Conservation (phyloP, 352 stramenopile genomes). For the Pythium phragmitis region DNA sequence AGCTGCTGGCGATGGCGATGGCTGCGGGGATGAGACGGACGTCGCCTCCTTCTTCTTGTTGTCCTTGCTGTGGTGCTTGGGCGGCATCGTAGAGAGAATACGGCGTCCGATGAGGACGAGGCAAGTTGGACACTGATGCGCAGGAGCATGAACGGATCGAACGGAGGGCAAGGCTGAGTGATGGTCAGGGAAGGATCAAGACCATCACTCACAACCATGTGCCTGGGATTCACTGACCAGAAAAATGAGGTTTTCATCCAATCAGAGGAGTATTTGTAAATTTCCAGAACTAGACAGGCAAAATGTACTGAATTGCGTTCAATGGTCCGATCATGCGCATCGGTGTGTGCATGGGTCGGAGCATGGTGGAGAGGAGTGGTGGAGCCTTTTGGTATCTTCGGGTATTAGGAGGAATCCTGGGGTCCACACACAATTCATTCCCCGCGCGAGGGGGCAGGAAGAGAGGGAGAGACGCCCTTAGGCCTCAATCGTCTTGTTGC, state of each 20-base stretch:
- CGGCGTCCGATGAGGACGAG: not conserved
- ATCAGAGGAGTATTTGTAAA: not conserved
- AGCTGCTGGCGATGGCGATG: not conserved
- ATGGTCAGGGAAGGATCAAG: conserved; percentile 8
- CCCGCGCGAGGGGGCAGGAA: not conserved
- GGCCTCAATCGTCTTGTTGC: conserved; percentile 80
- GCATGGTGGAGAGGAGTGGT: conserved; percentile 12
- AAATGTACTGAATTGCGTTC: conserved; percentile 15
- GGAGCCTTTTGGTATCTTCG: conserved; percentile 18
- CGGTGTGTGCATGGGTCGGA: not conserved
- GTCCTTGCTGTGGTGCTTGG: conserved; percentile 9
- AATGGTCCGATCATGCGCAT: conserved; percentile 12
- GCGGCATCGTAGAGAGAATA: not conserved
- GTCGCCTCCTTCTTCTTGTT: conserved; percentile 6
- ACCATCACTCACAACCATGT: conserved; percentile 12
- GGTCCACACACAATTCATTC: conserved; percentile 21
- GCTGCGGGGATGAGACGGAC: not conserved
- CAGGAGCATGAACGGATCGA: not conserved
- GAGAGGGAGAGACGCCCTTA: conserved; percentile 30
- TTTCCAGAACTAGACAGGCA: not conserved
- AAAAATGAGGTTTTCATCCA: not conserved
- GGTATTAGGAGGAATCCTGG: not conserved
- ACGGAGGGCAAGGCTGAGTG: conserved; percentile 4
- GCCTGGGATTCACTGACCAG: not conserved
- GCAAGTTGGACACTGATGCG: conserved; percentile 5